Conservation (phyloP, 2,329 filamentous ascomycete species). For the Pochonia chlamydosporia region DNA sequence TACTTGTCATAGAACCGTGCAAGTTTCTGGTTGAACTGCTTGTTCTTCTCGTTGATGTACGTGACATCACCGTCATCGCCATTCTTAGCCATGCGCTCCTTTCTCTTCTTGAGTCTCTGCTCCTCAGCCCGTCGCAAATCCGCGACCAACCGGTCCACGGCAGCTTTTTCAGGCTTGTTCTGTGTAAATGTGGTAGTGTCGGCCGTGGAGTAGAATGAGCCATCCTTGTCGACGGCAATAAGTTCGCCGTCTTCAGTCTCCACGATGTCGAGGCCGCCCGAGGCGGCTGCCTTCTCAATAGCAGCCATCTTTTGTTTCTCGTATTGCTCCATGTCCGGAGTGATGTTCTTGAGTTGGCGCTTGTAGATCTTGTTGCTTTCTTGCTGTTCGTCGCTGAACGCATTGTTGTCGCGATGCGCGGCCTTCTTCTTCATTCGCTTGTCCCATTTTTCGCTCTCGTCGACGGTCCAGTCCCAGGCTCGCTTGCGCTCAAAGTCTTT, state of each 20-base stretch:
- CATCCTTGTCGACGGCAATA: slow-evolving; percentile 87
- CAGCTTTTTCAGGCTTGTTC: slow-evolving; percentile 81
- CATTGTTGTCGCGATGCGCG: slow-evolving; percentile 73
- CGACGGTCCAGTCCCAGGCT: slow-evolving; percentile 97
- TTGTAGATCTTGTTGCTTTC: slow-evolving; percentile 94
- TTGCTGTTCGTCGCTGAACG: slow-evolving; percentile 82
- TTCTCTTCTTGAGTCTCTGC: slow-evolving; percentile 75
- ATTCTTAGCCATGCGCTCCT: slow-evolving; percentile 68
- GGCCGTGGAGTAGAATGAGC: slow-evolving; percentile 83
- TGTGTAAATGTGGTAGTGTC: slow-evolving; percentile 76
- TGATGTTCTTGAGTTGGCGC: slow-evolving; percentile 73
- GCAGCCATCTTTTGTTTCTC: slow-evolving; percentile 79
- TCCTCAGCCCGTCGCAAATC: slow-evolving; percentile 89
- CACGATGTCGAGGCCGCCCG: slow-evolving; percentile 83
- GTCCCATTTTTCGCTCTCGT: slow-evolving; percentile 94
- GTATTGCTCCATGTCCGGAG: slow-evolving; percentile 76
- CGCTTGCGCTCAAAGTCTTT: slow-evolving; percentile 97
- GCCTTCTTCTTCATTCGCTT: slow-evolving; percentile 82
- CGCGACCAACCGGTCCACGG: slow-evolving; percentile 79
- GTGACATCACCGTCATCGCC: slow-evolving; percentile 90
- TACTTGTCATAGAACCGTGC: slow-evolving; percentile 98
- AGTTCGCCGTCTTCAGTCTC: slow-evolving; percentile 94
- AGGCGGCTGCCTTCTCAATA: slow-evolving; percentile 77
- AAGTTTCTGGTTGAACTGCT: slow-evolving; percentile 99
- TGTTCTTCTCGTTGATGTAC: slow-evolving; percentile 99